Conservation (phyloP, 2,329 filamentous ascomycete species). For the Tolypocladium album region DNA sequence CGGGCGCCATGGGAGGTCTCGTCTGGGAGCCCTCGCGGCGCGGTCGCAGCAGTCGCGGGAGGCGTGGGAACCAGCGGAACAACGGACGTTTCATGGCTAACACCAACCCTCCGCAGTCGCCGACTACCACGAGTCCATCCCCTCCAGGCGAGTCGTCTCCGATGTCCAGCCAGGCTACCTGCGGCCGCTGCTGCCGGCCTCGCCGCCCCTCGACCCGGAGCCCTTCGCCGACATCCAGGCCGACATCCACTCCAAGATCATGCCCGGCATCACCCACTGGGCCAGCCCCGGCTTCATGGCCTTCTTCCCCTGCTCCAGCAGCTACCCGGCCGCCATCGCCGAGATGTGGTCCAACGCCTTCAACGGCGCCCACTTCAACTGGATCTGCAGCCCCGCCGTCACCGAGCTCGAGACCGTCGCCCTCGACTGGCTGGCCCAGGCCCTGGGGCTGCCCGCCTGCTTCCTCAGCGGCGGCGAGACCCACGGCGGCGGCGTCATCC, state of each 20-base stretch:
- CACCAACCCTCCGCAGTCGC: conserved; percentile 55
- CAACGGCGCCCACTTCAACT: conserved; percentile 89
- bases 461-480: conserved; percentile 64
- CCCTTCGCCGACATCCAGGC: conserved; percentile 69
- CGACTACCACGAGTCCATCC: conserved; percentile 70
- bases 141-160: conserved; percentile 61
- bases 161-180: conserved; percentile 79
- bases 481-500: conserved; percentile 80
- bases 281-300: conserved; percentile 92
- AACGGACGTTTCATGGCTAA: too few species aligned
- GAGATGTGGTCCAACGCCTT: conserved; percentile 89
- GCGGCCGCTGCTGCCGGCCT: conserved; percentile 60
- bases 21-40: too few species aligned
- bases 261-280: conserved; percentile 92
- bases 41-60: too few species aligned
- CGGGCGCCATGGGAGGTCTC: too few species aligned
- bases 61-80: too few species aligned
- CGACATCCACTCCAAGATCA: conserved; percentile 77
- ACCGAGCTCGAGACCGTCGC: conserved; percentile 92
- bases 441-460: conserved; percentile 60
- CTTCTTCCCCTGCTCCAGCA: conserved; percentile 78
- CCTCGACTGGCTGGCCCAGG: conserved; percentile 79
- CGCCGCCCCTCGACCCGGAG: conserved; percentile 56
- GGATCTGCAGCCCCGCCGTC: conserved; percentile 85
- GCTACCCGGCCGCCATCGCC: conserved; percentile 77